Base-by-base conservation (phyloP, 352 stramenopile genomes). In the Globisporangium polare region DNA sequence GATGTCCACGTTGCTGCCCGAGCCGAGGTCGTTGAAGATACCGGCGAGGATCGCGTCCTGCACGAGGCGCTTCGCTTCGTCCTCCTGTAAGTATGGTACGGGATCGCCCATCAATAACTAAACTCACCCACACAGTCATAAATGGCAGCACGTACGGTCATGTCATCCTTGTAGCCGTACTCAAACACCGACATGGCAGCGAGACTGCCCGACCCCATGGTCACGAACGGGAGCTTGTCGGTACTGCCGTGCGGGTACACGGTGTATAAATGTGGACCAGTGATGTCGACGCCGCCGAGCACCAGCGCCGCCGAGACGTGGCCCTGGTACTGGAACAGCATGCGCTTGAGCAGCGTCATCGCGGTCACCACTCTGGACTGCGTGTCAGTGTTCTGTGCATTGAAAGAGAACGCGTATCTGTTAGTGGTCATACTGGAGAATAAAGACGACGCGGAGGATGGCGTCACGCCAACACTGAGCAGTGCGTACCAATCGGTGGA, bases 21-120 rank as follows among this genome's bases (percentile, higher is more conserved):
- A 98, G 50, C 97, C 97, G 39, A 99, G 75, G 77, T 99, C 97
- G 77, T 99, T 99, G 74, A 98, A 99, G 65, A 99, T 91, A 75
- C 97, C 97, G 0, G 97, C 95, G 20, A 97, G 66, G 66, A 99
- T 99, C 9, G 96, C 92, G 24, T 98, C 78, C 65, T 98, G 86
- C 42, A 99, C 97, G 53, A 99, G 77, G 55, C 92, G 85, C 61
- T 98, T 94, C n/a, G 96, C 97, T 59, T 98, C 95, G 1, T 83
- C 92, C 73, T 99, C 96, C 78, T 88, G 35, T 9, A 67, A n/a
- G n/a, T n/a, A n/a, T n/a, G n/a, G n/a, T n/a, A n/a, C n/a, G n/a
- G n/a, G n/a, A n/a, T n/a, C n/a, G n/a, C n/a, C n/a, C n/a, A n/a
- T n/a, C n/a, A n/a, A n/a, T n/a, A n/a, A n/a, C n/a, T n/a, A n/a